Evolutionary conservation across 2,329 filamentous ascomycete genomes (phyloP).

Genomic region (Achaetomium macrosporum): DNA sequence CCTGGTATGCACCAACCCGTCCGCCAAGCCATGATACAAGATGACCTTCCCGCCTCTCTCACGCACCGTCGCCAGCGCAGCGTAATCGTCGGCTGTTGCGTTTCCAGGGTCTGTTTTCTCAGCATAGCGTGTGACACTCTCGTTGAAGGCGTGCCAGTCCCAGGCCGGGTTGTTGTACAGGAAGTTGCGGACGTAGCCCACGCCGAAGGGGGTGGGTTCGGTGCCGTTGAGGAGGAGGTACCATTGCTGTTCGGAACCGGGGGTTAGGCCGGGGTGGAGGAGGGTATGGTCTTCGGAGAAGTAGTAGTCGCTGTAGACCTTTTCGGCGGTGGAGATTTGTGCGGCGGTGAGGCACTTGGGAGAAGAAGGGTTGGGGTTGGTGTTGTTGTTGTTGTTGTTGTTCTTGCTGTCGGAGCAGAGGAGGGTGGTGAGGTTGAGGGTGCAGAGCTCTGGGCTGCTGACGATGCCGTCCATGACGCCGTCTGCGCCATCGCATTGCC

Average conservation of each 20-base stretch:
- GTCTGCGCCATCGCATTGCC: constrained; percentile 44
- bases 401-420: constrained; percentile 32
- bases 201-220: constrained; percentile 22
- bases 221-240: constrained; percentile 16
- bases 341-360: constrained; percentile 35
- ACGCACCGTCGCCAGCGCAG: constrained; percentile 27
- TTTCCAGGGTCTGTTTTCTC: constrained; percentile 26
- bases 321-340: constrained; percentile 32
- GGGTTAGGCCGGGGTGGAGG: constrained; percentile 33
- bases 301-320: constrained; percentile 27
- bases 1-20: constrained; percentile 32
- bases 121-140: constrained; percentile 23
- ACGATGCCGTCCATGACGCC: constrained; percentile 44
- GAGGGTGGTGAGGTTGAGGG: constrained; percentile 33
- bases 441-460: constrained; percentile 37
- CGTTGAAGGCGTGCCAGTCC: constrained; percentile 29
- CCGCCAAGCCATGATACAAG: constrained; percentile 37
- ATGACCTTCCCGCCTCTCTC: constrained; percentile 36
- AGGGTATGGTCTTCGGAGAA: constrained; percentile 21
- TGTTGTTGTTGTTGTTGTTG: constrained; percentile 13
- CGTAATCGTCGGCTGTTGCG: constrained; percentile 28
- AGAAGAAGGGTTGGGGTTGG: too few relatives aligned
- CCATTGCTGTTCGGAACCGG: constrained; percentile 38
- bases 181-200: constrained; percentile 27
- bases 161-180: constrained; percentile 27